These are phyloP conservation scores for Globisporangium perplexum DNA, from an alignment of 352 stramenopile species.

Conservation along the genomic window DNA sequence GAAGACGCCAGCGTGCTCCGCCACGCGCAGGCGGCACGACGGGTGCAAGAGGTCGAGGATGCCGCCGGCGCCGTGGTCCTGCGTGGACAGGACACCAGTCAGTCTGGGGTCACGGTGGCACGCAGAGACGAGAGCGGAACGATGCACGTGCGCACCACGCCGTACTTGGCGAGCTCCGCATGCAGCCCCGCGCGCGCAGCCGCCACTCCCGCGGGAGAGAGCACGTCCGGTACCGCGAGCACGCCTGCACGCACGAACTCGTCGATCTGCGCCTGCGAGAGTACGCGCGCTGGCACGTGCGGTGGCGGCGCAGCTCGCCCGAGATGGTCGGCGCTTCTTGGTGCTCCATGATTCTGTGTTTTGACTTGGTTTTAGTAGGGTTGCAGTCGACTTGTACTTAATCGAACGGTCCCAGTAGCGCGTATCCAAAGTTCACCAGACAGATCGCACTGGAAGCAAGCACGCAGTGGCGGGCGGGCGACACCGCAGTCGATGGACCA, in stretches of 20 bases:
- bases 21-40: slow-evolving; percentile 78
- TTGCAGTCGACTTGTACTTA: not conserved
- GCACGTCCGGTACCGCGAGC: slow-evolving; percentile 68
- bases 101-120: too few relatives aligned
- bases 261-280: slow-evolving; percentile 55
- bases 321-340: not conserved
- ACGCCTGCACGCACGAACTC: slow-evolving; percentile 62
- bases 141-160: slow-evolving; percentile 38
- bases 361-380: not conserved
- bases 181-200: slow-evolving; percentile 53
- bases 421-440: not conserved
- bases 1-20: slow-evolving; percentile 66
- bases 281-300: slow-evolving; percentile 16
- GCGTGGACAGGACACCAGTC: not conserved
- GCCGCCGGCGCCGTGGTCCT: slow-evolving; percentile 75
- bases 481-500: slow-evolving; percentile 40
- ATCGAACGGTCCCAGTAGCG: too few relatives aligned
- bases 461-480: too few relatives aligned
- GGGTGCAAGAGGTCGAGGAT: slow-evolving; percentile 89
- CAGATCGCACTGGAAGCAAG: too few relatives aligned
- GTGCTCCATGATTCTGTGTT: not conserved
- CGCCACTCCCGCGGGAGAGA: slow-evolving; percentile 51
- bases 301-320: slow-evolving; percentile 16
- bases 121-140: slow-evolving; percentile 1
- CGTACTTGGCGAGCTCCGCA: slow-evolving; percentile 56